phyloP scores from a whole-genome alignment of 2,329 filamentous ascomycete genomes.

The Beauveria brongniartii region DNA sequence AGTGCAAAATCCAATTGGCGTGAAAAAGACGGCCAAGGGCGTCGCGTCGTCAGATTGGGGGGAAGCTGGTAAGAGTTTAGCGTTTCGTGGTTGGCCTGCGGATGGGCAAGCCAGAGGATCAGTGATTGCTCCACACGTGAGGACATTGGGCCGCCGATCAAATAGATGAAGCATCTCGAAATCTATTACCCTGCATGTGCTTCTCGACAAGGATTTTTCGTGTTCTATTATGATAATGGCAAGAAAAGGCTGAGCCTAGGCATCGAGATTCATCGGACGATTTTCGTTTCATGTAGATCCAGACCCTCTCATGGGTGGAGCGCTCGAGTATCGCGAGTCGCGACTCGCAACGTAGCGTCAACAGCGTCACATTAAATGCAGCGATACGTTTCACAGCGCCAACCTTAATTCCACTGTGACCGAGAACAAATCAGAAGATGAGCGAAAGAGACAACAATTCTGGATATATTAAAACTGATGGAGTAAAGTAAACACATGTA shows the following conservation, averaged over 20 bases:
- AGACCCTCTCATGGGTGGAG: background rate
- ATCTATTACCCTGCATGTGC: background rate
- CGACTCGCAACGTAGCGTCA: background rate
- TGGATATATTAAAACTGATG: background rate
- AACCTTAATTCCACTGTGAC: background rate
- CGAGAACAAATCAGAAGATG: too few relatives aligned
- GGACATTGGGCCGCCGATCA: background rate
- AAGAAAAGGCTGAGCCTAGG: too few relatives aligned
- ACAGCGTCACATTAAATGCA: background rate
- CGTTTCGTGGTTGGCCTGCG: background rate
- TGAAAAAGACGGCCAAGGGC: background rate
- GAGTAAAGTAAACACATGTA: background rate
- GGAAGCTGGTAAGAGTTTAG: background rate
- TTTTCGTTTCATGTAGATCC: background rate
- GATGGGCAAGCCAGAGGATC: background rate
- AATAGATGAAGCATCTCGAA: background rate
- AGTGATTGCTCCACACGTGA: slow-evolving; percentile 2
- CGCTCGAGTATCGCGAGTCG: background rate
- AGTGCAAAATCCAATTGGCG: background rate
- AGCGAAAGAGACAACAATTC: background rate
- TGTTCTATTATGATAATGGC: too few relatives aligned
- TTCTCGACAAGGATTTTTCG: too few relatives aligned
- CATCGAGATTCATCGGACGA: too few relatives aligned
- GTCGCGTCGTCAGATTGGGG: background rate
- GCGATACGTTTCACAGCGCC: background rate